These are phyloP conservation scores for Ustilago vetiveriae DNA, from an alignment of 1,284 basidiomycete genomes.

Conservation along the genomic window DNA sequence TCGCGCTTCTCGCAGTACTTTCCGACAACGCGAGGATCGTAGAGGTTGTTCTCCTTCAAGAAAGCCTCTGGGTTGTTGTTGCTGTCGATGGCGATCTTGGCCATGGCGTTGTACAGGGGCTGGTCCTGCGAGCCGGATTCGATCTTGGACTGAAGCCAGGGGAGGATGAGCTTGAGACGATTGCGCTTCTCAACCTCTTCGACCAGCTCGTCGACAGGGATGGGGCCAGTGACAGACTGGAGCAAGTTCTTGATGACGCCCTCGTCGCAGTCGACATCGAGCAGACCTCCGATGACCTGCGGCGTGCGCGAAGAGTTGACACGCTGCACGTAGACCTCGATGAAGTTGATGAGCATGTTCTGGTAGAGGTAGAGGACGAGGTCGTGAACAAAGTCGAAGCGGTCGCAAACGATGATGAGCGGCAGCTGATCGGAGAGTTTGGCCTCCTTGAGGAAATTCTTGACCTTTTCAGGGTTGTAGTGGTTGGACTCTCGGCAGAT, in stretches of 20 bases:
- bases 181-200: constrained; percentile 86
- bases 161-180: constrained; percentile 92
- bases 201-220: constrained; percentile 84
- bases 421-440: constrained; percentile 96
- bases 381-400: constrained; percentile 99
- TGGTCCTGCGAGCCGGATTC: constrained; percentile 91
- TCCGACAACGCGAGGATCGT: constrained; percentile 94
- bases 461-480: constrained; percentile 99
- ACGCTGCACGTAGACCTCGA: constrained; percentile 98
- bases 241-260: constrained; percentile 92
- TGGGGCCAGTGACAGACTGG: constrained; percentile 92
- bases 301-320: constrained; percentile 97
- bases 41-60: constrained; percentile 98
- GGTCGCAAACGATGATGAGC: constrained; percentile 99
- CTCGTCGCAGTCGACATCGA: constrained; percentile 98
- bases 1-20: constrained; percentile 99
- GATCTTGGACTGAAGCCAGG: constrained; percentile 94
- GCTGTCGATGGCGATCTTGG: constrained; percentile 98
- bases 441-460: constrained; percentile 97
- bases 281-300: constrained; percentile 95
- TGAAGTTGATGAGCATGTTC: constrained; percentile 95
- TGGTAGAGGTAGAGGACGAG: constrained; percentile 98
- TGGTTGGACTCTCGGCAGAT: constrained; percentile 96
- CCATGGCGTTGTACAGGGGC: constrained; percentile 93
- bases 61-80: constrained; percentile 98